A percentile compares a stretch with the other conserved stretches of the same genome.
Conservation (phyloP, 177 flowering plant genomes). For the Telopea speciosissima region DNA sequence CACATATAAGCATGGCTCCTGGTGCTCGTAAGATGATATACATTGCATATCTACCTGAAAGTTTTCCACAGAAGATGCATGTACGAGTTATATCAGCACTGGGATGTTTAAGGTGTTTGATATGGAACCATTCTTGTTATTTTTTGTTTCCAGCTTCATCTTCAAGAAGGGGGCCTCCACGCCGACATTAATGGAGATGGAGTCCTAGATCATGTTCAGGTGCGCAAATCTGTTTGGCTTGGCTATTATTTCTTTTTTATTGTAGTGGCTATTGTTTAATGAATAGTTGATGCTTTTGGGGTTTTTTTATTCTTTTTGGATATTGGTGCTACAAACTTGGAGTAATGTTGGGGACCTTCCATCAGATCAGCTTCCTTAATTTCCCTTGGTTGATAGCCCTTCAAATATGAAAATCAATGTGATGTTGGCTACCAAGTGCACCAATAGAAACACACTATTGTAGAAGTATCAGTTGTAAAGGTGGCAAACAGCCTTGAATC, state of each 20-base stretch:
- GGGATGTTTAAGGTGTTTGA: neutral
- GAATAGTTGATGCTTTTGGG: neutral
- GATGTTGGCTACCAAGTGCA: neutral
- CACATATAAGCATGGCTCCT: too few relatives aligned
- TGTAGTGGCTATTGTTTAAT: slow-evolving; percentile 1
- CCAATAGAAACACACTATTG: neutral
- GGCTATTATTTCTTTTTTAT: neutral
- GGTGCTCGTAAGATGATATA: too few relatives aligned
- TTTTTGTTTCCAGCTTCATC: slow-evolving; percentile 69
- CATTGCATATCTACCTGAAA: too few relatives aligned
- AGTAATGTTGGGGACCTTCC: too few relatives aligned
- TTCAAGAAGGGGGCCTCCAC: slow-evolving; percentile 98
- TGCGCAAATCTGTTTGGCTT: slow-evolving; percentile 16
- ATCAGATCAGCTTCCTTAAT: too few relatives aligned
- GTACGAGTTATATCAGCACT: neutral
- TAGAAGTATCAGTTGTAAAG: neutral
- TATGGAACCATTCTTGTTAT: slow-evolving; percentile 4
- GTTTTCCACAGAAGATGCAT: too few relatives aligned
- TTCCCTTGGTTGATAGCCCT: too few relatives aligned
- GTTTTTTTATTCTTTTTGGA: neutral
- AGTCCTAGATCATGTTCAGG: slow-evolving; percentile 90
- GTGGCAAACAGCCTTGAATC: neutral
- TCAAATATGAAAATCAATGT: too few relatives aligned
- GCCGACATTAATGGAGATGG: slow-evolving; percentile 99
- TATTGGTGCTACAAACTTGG: too few relatives aligned